A percentile compares a stretch with the other conserved stretches of the same genome.
These are phyloP conservation scores for Ambrosiella beaveri DNA, from an alignment of 2,329 filamentous ascomycete species.

Conservation along the genomic window DNA sequence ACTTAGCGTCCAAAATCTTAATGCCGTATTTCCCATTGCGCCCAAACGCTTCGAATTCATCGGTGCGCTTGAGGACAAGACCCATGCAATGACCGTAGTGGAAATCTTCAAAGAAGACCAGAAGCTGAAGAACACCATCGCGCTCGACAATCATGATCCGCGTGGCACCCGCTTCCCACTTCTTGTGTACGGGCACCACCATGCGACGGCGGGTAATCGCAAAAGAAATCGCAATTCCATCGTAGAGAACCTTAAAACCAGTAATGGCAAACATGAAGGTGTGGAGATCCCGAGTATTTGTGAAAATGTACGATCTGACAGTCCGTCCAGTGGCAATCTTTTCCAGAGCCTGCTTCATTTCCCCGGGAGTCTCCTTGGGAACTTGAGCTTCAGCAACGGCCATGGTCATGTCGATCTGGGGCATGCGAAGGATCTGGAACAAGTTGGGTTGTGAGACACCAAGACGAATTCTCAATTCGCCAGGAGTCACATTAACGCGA, in stretches of 20 bases:
- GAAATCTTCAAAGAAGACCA: conserved; percentile 82
- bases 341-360: conserved; percentile 47
- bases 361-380: conserved; percentile 41
- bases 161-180: conserved; percentile 71
- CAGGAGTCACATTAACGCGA: conserved; percentile 61
- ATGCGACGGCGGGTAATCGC: conserved; percentile 70
- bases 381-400: conserved; percentile 54
- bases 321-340: conserved; percentile 40
- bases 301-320: conserved; percentile 54
- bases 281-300: conserved; percentile 52
- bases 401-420: conserved; percentile 61
- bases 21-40: conserved; percentile 51
- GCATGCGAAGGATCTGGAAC: conserved; percentile 50
- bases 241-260: conserved; percentile 60
- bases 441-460: conserved; percentile 44
- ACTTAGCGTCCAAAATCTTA: conserved; percentile 78
- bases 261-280: conserved; percentile 64
- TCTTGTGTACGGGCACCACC: conserved; percentile 87
- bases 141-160: conserved; percentile 66
- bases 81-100: conserved; percentile 77
- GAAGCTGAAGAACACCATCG: conserved; percentile 57
- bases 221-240: conserved; percentile 55
- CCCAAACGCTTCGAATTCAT: conserved; percentile 56
- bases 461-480: conserved; percentile 52
- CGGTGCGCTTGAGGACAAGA: conserved; percentile 69